These are phyloP conservation scores for Lactarius quietus DNA, from an alignment of 768 basidiomycete genomes.

Conservation along the genomic window DNA sequence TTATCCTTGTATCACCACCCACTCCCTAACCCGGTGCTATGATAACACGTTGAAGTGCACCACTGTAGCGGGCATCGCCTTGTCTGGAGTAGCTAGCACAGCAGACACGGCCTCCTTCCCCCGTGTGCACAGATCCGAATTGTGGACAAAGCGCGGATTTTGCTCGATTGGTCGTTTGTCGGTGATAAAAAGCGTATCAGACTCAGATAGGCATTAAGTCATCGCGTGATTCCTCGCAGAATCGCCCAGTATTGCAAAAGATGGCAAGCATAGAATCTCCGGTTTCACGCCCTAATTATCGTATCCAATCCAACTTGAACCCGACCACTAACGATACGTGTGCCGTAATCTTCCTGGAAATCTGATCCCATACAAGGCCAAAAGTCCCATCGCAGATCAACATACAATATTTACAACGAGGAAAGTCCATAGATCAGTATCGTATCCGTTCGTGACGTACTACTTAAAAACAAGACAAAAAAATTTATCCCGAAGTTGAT, in stretches of 20 bases:
- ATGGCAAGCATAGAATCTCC: not conserved
- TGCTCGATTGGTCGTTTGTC: not conserved
- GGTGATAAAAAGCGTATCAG: not conserved
- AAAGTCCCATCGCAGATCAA: not conserved
- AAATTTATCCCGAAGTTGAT: not conserved
- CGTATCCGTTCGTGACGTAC: not conserved
- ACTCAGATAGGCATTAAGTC: not conserved
- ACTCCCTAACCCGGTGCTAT: not conserved
- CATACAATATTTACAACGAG: not conserved
- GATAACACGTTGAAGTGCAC: not conserved
- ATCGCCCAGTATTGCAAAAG: not conserved
- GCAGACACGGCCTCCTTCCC: not conserved
- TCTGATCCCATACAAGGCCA: not conserved
- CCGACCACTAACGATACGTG: not conserved
- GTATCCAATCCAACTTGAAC: not conserved
- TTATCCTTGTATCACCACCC: not conserved
- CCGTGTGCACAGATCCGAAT: not conserved
- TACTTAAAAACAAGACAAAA: slow-evolving; percentile 16
- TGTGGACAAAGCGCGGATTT: not conserved
- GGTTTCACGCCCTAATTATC: not conserved
- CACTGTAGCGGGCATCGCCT: not conserved
- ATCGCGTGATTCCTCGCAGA: not conserved
- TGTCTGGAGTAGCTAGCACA: not conserved
- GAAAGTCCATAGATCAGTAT: not conserved
- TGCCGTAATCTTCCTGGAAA: not conserved